phyloP scores from a whole-genome alignment of 83 land plant species.

The Picea engelmannii region DNA sequence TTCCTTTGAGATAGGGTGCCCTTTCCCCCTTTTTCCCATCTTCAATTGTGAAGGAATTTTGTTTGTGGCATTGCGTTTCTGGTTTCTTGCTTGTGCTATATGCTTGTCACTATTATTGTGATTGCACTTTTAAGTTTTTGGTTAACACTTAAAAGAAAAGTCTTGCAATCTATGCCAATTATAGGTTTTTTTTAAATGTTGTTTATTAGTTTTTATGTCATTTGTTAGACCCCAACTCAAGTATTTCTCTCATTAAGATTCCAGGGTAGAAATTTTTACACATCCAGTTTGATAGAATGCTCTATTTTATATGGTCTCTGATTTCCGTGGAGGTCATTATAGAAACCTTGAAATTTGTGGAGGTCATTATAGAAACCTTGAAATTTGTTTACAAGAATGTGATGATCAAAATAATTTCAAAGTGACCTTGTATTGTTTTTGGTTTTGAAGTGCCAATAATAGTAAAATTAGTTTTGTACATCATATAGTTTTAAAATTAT shows the following conservation, averaged over 20 bases:
- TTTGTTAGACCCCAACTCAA: background rate
- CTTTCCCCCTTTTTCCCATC: too few relatives aligned
- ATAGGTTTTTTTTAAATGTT: background rate
- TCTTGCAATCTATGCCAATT: background rate
- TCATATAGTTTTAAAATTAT: slow-evolving; percentile 6
- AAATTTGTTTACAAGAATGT: background rate
- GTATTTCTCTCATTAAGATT: background rate
- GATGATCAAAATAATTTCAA: background rate
- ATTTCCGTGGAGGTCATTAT: too few relatives aligned
- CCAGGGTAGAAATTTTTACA: background rate
- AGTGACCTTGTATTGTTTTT: background rate
- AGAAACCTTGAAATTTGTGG: too few relatives aligned
- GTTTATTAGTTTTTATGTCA: background rate
- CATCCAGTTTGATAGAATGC: background rate
- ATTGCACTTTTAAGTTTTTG: background rate
- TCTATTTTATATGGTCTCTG: background rate
- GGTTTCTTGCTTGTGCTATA: background rate
- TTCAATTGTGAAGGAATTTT: too few relatives aligned
- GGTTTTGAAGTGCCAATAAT: background rate
- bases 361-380: background rate
- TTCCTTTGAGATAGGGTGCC: too few relatives aligned
- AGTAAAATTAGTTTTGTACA: background rate
- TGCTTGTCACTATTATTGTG: background rate
- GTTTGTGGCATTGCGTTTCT: too few relatives aligned
- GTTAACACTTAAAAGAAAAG: background rate